Percentiles rank a stretch among this genome's conserved stretches.
These are phyloP conservation scores for Pseudogymnoascus sp. DNA, from an alignment of 2,329 filamentous ascomycete species.

Conservation along the genomic window DNA sequence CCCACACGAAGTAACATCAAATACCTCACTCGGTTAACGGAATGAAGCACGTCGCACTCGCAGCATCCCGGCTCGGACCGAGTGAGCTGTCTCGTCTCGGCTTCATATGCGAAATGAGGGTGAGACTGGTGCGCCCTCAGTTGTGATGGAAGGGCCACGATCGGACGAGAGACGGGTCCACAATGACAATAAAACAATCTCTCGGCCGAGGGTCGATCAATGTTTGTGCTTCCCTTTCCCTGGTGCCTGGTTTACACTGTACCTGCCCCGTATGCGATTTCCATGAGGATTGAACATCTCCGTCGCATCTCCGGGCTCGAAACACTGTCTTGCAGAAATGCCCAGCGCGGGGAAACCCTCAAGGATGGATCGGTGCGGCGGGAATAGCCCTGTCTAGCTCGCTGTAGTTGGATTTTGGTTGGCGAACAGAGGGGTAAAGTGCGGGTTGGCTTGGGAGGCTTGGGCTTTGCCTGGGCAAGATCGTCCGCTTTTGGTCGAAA, in stretches of 20 bases:
- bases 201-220: background rate
- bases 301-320: background rate
- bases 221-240: background rate
- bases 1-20: constrained; percentile 5
- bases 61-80: constrained; percentile 5
- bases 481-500: background rate
- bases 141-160: background rate
- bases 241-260: background rate
- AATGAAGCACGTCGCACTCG: constrained; percentile 6
- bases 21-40: background rate
- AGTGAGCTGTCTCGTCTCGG: background rate
- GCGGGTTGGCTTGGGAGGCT: background rate
- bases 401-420: constrained; percentile 2
- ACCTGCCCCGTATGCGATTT: background rate
- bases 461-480: background rate
- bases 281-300: background rate
- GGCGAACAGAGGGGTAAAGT: constrained; percentile 2
- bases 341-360: background rate
- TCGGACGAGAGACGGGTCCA: background rate
- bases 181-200: background rate
- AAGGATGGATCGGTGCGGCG: background rate
- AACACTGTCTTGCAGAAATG: background rate
- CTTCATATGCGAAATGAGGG: constrained; percentile 7
- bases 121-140: background rate
- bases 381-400: constrained; percentile 5